Base-by-base conservation (phyloP, 108 stramenopile species). In the Cylindrotheca closterium region DNA sequence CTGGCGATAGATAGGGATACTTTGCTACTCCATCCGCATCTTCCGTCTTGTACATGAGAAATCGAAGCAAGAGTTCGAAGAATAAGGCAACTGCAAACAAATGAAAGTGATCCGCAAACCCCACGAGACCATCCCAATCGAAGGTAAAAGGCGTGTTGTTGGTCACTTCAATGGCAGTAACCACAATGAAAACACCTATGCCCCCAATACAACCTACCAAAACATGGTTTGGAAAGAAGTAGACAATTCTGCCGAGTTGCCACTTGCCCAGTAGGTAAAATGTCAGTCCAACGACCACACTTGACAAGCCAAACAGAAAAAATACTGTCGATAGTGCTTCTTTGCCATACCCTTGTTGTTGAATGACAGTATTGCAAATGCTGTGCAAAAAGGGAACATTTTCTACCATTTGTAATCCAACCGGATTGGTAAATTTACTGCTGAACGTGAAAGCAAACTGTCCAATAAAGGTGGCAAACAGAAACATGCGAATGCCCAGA, bases 191-290 rank as follows among this genome's bases (percentile, higher is more conserved):
- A 4, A 83, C 71, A 4, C 94, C 94, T 58, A 95, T 90, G 15
- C 94, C 94, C 33, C 87, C 85, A 51, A 96, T 93, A 63, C 87
- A 93, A 12, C 92, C 95, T 29, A 90, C 77, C 22, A 93, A 48
- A 4, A 92, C 91, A 53, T 93, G 95, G n/a, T 56, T 75, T 3
- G 95, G 95, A 58, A 96, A 90, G 63, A 80, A 93, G 56, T 93
- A 87, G 1, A 92, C 77, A 21, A 92, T 65, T 7, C 74, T 51
- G 7, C 95, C 95, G 33, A 93, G 32, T 51, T 85, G 59, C 24
- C 82, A 75, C 47, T 61, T 68, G 12, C 95, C 95, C 24, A 92
- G 69, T 0, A 56, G 4, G 33, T 79, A 88, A 76, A 96, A 96
- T n/a, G 77, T 55, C 24, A 82, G 18, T 25, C 90, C 91, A 19